Evolutionary conservation across 2,329 filamentous ascomycete species (phyloP), one percentile per base, ranked within the genome.

Genomic region (Alternaria novae-zelandiae): DNA sequence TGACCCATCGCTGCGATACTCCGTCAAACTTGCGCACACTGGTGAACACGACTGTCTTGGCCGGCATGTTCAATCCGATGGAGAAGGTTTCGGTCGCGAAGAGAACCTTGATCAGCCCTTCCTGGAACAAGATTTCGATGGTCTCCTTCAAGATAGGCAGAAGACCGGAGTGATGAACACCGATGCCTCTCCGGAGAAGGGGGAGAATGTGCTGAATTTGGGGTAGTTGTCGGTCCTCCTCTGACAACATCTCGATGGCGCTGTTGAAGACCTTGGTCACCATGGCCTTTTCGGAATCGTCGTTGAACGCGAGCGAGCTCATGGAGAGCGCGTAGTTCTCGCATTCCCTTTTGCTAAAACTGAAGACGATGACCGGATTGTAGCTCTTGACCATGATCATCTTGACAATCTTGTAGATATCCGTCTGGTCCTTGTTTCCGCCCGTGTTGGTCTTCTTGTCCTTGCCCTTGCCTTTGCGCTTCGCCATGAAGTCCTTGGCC

Each of bases 81-180:
- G 96, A 98, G 82, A 99, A 99, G 1, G 96, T 99, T 80, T 99
- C 96, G 0, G 96, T 99, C 0, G 96, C 96, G 66, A 99, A 98
- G 1, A 99, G 86, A 10, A 98, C 95, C 82, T 99, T 99, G 84
- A 99, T 97, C 45, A 99, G 83, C 54, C 94, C 94, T 82, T 99
- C 96, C 77, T 99, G 96, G 86, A 99, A 99, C 45, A 99, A 84
- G 79, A 99, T 99, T 83, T 99, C 96, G 69, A 99, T 98, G 0
- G 95, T 97, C 81, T 99, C 96, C 82, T 99, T 99, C 61, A 99
- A 83, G 71, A 99, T 98, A 0, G 96, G 96, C 54, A 99, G 85
- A 47, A 99, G 86, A 63, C 96, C 96, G 32, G 94, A 97, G 81
- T 99, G 96, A 86, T 99, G 96, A 67, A 99, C 93, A 76, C 96